phyloP scores from a whole-genome alignment of 805 yeast genomes.

The Tetrapisispora arboricola region DNA sequence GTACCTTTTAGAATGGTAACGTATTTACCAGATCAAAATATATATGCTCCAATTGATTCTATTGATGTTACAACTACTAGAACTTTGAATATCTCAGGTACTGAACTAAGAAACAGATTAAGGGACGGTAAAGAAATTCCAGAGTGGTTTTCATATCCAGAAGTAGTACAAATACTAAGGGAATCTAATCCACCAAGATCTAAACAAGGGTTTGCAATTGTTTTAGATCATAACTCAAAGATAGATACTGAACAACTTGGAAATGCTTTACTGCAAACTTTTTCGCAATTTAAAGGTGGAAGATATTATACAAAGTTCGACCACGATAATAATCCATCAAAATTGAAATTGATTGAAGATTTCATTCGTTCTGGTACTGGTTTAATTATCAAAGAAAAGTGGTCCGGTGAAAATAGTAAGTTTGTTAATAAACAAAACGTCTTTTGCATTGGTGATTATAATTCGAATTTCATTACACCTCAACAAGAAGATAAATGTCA shows the following conservation, averaged over 20 bases:
- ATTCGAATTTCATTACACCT: slow-evolving; percentile 50
- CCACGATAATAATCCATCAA: slow-evolving; percentile 51
- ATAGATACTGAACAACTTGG: slow-evolving; percentile 58
- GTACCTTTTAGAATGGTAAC: slow-evolving; percentile 97
- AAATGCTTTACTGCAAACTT: slow-evolving; percentile 77
- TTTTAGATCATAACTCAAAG: slow-evolving; percentile 49
- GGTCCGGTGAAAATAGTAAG: slow-evolving; percentile 5
- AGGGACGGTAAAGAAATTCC: slow-evolving; percentile 84
- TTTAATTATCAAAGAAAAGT: slow-evolving; percentile 49
- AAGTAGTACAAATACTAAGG: slow-evolving; percentile 83
- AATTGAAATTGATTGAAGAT: slow-evolving; percentile 42
- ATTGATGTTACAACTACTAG: slow-evolving; percentile 59
- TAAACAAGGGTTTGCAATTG: slow-evolving; percentile 77
- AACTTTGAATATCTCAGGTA: slow-evolving; percentile 89
- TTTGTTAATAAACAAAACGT: slow-evolving; percentile 24
- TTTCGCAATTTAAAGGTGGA: slow-evolving; percentile 80
- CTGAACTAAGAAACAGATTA: slow-evolving; percentile 82
- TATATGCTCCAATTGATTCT: slow-evolving; percentile 91
- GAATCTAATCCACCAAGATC: slow-evolving; percentile 89
- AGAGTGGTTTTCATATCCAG: slow-evolving; percentile 95
- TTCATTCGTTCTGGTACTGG: slow-evolving; percentile 76
- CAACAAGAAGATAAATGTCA: slow-evolving; percentile 48
- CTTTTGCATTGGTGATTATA: slow-evolving; percentile 34
- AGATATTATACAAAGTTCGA: slow-evolving; percentile 51
- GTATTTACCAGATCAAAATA: slow-evolving; percentile 87